Evolutionary conservation across 176 grass and related monocot species (phyloP).

Genomic region (Musa acuminata): DNA sequence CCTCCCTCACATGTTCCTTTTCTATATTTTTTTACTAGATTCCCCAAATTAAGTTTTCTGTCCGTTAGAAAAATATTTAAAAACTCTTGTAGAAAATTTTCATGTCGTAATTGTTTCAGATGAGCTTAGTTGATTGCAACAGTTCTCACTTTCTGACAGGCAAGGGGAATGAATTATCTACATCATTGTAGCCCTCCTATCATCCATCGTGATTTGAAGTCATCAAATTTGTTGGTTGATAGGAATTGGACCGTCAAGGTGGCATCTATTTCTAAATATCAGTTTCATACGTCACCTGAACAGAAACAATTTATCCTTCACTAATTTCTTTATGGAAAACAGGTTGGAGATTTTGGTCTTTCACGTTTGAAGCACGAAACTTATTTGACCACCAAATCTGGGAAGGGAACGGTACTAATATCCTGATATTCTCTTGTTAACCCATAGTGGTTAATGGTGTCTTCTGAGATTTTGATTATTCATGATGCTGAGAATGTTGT

Average conservation of each 20-base stretch:
- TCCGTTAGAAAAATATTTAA: too few relatives aligned
- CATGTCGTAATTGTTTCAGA: neutral
- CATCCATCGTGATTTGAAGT: slow-evolving; percentile 97
- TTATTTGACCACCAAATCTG: slow-evolving; percentile 84
- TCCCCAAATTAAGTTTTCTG: too few relatives aligned
- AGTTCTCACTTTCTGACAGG: slow-evolving; percentile 34
- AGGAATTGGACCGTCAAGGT: slow-evolving; percentile 99
- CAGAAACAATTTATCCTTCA: neutral
- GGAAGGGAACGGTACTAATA: slow-evolving; percentile 77
- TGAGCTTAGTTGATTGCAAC: neutral
- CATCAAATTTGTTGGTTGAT: slow-evolving; percentile 96
- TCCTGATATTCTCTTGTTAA: neutral
- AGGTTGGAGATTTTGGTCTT: slow-evolving; percentile 99
- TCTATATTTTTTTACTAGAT: too few relatives aligned
- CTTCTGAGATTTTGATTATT: neutral
- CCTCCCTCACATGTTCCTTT: too few relatives aligned
- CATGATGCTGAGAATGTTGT: neutral
- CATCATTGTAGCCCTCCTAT: slow-evolving; percentile 85
- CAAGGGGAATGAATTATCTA: slow-evolving; percentile 98
- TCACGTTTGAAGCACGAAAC: slow-evolving; percentile 92
- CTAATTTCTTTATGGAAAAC: slow-evolving; percentile 11
- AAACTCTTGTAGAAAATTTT: too few relatives aligned
- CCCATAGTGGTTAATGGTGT: too few relatives aligned
- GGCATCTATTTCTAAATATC: neutral
- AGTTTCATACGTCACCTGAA: neutral